phyloP scores from a whole-genome alignment of 306 rosid genomes.

The Cucurbita ficifolia region DNA sequence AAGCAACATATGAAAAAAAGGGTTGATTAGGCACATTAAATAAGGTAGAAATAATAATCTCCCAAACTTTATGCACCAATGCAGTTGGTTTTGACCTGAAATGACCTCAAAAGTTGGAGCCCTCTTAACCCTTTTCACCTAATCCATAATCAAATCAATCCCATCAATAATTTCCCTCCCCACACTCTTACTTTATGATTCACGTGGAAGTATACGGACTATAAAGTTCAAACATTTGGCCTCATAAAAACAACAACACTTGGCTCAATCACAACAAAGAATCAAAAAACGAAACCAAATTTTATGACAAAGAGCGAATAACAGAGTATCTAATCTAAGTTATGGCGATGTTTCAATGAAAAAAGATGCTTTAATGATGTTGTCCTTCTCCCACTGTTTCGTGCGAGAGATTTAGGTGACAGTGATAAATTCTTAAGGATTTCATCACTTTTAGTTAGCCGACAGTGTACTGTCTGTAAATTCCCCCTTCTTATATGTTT shows the following conservation, averaged over 20 bases:
- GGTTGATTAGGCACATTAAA: no score
- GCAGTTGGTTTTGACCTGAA: background rate
- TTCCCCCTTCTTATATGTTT: background rate
- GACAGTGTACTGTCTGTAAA: background rate
- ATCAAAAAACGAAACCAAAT: no score
- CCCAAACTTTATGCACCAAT: background rate
- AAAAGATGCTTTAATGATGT: background rate
- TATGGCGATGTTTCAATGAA: background rate
- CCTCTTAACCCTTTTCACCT: background rate
- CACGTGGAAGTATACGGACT: background rate
- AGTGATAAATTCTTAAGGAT: background rate
- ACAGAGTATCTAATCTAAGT: background rate
- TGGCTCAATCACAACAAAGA: background rate
- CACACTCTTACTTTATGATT: background rate
- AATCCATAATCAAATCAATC: background rate
- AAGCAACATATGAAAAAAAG: no score
- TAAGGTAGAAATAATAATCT: background rate
- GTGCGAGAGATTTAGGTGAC: slow-evolving; percentile 6
- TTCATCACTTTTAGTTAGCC: background rate
- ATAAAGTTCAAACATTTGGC: background rate
- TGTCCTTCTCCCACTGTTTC: background rate
- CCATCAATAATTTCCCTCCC: background rate
- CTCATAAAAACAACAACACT: no score
- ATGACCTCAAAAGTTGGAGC: background rate
- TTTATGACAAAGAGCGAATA: background rate